Evolutionary conservation across 2,329 filamentous ascomycete genomes (phyloP).

Genomic region (Anthostomella pinea): DNA sequence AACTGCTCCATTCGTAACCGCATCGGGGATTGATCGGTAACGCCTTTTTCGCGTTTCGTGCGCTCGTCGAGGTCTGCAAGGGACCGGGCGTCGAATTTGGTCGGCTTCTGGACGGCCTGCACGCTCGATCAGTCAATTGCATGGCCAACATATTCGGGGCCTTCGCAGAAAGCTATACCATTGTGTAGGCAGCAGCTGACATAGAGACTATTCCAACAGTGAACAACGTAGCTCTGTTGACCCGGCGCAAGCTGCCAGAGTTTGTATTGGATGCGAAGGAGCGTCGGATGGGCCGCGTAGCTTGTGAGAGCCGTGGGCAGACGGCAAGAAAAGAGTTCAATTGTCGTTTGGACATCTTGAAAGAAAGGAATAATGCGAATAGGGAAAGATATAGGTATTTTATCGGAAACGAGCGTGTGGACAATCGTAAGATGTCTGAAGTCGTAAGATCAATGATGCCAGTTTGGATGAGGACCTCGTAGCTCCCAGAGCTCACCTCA

Average conservation of each 20-base stretch:
- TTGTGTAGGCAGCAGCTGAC: slow-evolving; percentile 20
- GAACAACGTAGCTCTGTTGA: slow-evolving; percentile 16
- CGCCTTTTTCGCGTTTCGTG: slow-evolving; percentile 72
- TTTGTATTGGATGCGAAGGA: slow-evolving; percentile 19
- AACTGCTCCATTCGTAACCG: slow-evolving; percentile 96
- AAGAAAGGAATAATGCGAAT: too few species aligned
- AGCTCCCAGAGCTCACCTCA: too few species aligned
- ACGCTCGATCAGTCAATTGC: slow-evolving; percentile 18
- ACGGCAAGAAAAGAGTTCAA: slow-evolving; percentile 22
- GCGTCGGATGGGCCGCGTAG: slow-evolving; percentile 17
- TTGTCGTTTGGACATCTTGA: slow-evolving; percentile 24
- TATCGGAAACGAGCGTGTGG: too few species aligned
- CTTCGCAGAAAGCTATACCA: slow-evolving; percentile 17
- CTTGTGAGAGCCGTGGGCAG: slow-evolving; percentile 16
- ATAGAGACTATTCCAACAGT: slow-evolving; percentile 17
- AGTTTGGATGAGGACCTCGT: too few species aligned
- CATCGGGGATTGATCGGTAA: slow-evolving; percentile 84
- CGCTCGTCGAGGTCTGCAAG: slow-evolving; percentile 84
- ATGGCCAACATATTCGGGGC: background rate
- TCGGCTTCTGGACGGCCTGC: slow-evolving; percentile 42
- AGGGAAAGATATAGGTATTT: too few species aligned
- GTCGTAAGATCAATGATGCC: too few species aligned
- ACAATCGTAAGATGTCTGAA: too few species aligned
- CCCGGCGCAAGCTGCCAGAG: slow-evolving; percentile 15
- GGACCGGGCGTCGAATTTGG: slow-evolving; percentile 59